Base-by-base conservation (phyloP, 139 green algal species). In the Pycnococcus provasolii region DNA sequence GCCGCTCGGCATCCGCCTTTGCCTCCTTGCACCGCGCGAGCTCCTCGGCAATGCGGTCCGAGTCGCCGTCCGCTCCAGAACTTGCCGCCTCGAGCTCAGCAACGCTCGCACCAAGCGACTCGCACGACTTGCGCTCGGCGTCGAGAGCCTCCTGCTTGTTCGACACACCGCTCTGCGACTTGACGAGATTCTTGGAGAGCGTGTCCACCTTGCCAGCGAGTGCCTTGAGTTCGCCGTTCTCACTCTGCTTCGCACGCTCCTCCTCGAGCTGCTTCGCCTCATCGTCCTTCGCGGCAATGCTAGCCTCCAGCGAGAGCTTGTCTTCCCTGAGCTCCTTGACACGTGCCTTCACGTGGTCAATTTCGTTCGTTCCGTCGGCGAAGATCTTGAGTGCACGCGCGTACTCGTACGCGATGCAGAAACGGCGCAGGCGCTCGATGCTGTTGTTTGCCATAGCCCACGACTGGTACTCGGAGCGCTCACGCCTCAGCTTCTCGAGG, bases 341-440 rank as follows among this genome's bases (percentile, higher is more conserved):
- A 4, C 4, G n/a, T 37, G 68, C 60, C 45, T 66, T 61, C 2
- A 73, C 15, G 39, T 66, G 42, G 13, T 72, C 69, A 11, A 74
- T 60, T 52, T 77, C 64, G 46, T 74, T 62, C 5, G 53, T 60
- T 2, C 74, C 53, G 6, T 59, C 80, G 13, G 60, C 54, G 44
- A 58, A 66, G 0, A 26, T 13, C 50, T 57, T 57, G 50, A 13
- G 13, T 57, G 50, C 50, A 57, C 26, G 26, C 26, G 70, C 58
- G 58, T 93, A 95, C 42, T 90, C 78, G 53, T 88, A 88, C 1
- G 93, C 91, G 1, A 95, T 74, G 59, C 85, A 90, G 61, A 96
- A 94, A 42, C 83, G 77, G 43, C 80, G 76, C 59, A 98, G 80
- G 46, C 75, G 73, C 46, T 86, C 78, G 3, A 86, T 42, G 39